Evolutionary conservation across 345 rosid species (phyloP), one percentile per base, ranked within the genome.

Genomic region (Rhizophora mangle): DNA sequence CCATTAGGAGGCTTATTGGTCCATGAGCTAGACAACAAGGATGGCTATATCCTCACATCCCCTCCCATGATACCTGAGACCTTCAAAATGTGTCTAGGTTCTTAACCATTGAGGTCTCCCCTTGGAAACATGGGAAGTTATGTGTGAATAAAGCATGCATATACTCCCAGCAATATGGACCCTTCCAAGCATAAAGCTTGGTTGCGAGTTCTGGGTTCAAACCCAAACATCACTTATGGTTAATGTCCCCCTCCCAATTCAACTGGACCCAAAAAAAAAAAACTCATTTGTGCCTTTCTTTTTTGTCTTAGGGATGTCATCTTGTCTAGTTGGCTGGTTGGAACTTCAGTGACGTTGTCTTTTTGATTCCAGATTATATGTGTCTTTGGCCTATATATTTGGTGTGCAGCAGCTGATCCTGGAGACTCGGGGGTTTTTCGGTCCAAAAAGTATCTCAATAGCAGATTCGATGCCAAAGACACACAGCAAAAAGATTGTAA

Each of bases 341-440:
- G 26, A 29, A 68, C 21, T 39, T 68, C 27, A 43, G 26, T 52
- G 32, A 67, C 32, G 1, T 54, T 30, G 55, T 26, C 20, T 27
- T 58, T 62, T 63, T 24, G 49, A 43, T 82, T 75, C 57, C 74
- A 89, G 93, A 86, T 91, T 74, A 74, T 79, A 20, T 85, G 91
- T 72, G 92, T 79, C 79, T 85, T 91, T 69, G 87, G 89, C 49
- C 88, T 89, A 65, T 89, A 89, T 74, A 82, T 89, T 64, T 91
- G 92, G 96, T 89, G 91, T 74, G 96, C 95, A 9, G 93, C 91
- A 13, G 84, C 97, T n/a, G 93, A 91, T 83, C 97, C 91, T 71
- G 96, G 91, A n/a, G 96, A 89, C 67, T 76, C 82, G 6, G 96
- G 93, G 71, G 93, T 89, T 70, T 89, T 87, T 60, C 82, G 77